These are phyloP conservation scores for Ogataea degrootiae DNA, from an alignment of 805 yeast genomes.

Conservation along the genomic window DNA sequence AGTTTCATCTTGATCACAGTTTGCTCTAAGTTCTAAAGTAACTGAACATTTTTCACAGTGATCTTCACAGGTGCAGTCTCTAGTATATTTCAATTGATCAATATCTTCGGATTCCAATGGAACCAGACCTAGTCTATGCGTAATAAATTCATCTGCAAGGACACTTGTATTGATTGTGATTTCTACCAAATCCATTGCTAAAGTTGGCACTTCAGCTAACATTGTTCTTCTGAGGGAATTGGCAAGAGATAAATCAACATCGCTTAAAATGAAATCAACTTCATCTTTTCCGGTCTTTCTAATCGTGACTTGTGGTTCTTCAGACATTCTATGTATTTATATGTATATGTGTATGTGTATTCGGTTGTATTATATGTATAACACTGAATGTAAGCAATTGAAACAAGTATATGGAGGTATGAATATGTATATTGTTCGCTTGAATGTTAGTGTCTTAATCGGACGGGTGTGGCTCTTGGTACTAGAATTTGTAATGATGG, in stretches of 20 bases:
- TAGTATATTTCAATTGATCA: conserved; percentile 76
- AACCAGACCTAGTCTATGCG: conserved; percentile 89
- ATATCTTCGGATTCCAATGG: conserved; percentile 85
- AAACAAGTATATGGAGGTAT: background rate
- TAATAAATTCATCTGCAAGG: conserved; percentile 91
- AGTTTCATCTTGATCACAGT: conserved; percentile 79
- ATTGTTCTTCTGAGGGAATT: conserved; percentile 88
- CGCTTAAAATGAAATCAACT: conserved; percentile 84
- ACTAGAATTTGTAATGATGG: no score
- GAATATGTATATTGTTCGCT: background rate
- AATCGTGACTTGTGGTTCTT: conserved; percentile 81
- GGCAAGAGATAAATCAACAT: conserved; percentile 86
- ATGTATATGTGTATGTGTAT: background rate
- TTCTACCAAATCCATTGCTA: conserved; percentile 95
- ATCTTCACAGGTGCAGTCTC: conserved; percentile 98
- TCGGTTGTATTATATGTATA: background rate
- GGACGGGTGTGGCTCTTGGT: no score
- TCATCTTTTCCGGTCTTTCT: conserved; percentile 80
- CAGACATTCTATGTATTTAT: conserved; percentile 14
- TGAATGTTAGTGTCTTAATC: no score
- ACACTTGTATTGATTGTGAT: conserved; percentile 91
- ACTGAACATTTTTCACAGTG: conserved; percentile 96
- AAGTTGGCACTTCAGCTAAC: conserved; percentile 94
- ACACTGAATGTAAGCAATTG: conserved; percentile 1
- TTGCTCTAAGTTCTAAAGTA: conserved; percentile 76